Conservation (phyloP, 495 filamentous ascomycete genomes). For the Penicillium coffeae region DNA sequence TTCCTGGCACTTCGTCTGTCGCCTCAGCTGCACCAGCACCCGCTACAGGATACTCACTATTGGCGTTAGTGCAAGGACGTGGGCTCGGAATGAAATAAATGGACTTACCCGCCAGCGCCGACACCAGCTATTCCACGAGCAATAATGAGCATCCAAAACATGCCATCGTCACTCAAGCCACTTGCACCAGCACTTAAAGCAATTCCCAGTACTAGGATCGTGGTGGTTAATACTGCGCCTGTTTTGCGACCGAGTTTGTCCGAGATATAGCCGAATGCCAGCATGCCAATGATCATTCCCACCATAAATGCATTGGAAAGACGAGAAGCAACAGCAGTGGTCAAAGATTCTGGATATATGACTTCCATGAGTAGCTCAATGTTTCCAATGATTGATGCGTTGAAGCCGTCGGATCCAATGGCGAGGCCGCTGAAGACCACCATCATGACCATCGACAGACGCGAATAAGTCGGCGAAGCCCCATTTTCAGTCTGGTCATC, state of each 20-base stretch:
- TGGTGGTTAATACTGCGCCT: slow-evolving; percentile 31
- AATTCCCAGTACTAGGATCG: slow-evolving; percentile 29
- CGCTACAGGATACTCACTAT: slow-evolving; percentile 31
- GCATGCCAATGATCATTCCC: slow-evolving; percentile 36
- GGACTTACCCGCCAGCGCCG: slow-evolving; percentile 24
- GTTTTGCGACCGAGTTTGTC: slow-evolving; percentile 33
- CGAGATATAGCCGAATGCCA: slow-evolving; percentile 34
- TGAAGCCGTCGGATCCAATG: slow-evolving; percentile 28
- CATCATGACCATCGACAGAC: slow-evolving; percentile 23
- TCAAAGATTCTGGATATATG: slow-evolving; percentile 23
- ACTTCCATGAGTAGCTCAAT: slow-evolving; percentile 26
- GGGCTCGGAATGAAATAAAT: not conserved
- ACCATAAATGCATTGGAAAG: slow-evolving; percentile 29
- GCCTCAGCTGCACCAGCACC: slow-evolving; percentile 34
- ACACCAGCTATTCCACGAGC: slow-evolving; percentile 25
- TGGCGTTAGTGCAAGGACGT: not conserved
- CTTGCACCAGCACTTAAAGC: slow-evolving; percentile 25
- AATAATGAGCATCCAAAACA: slow-evolving; percentile 30
- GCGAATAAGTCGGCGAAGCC: slow-evolving; percentile 13
- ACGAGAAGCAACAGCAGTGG: slow-evolving; percentile 16
- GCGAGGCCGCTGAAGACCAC: slow-evolving; percentile 26
- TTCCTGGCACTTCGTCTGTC: slow-evolving; percentile 25
- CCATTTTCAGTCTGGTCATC: too few species aligned
- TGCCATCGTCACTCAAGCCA: slow-evolving; percentile 20
- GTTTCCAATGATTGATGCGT: slow-evolving; percentile 28